Conservation (phyloP, 2,329 filamentous ascomycete genomes). For the Paecilomyces niveus region DNA sequence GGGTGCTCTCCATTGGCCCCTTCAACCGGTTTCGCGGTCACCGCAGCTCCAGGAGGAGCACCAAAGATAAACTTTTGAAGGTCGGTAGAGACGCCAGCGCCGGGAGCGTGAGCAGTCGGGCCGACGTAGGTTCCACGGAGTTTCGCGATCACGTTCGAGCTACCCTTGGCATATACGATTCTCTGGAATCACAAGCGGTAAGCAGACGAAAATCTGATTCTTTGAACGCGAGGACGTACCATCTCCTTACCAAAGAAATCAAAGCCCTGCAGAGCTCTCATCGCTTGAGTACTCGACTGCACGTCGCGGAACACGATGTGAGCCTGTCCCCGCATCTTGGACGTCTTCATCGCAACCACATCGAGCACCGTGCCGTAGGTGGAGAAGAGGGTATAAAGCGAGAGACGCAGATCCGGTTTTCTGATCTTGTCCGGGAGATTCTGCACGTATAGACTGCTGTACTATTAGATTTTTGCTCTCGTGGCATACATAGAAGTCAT, state of each 20-base stretch:
- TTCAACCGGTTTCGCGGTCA: slow-evolving; percentile 44
- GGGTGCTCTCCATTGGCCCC: slow-evolving; percentile 40
- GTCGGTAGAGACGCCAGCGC: slow-evolving; percentile 58
- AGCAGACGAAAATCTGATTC: slow-evolving; percentile 3
- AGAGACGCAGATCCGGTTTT: slow-evolving; percentile 78
- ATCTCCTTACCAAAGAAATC: slow-evolving; percentile 79
- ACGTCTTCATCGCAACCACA: slow-evolving; percentile 79
- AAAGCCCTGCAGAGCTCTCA: slow-evolving; percentile 80
- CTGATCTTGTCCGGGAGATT: slow-evolving; percentile 87
- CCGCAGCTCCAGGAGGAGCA: slow-evolving; percentile 42
- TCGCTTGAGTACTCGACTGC: slow-evolving; percentile 85
- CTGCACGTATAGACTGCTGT: slow-evolving; percentile 70
- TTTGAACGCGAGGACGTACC: slow-evolving; percentile 48
- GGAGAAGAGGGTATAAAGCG: slow-evolving; percentile 87
- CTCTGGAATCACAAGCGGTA: slow-evolving; percentile 47
- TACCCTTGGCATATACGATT: slow-evolving; percentile 84
- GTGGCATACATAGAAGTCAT: slow-evolving; percentile 5
- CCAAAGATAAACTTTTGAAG: slow-evolving; percentile 76
- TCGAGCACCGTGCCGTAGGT: slow-evolving; percentile 91
- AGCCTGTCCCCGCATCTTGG: slow-evolving; percentile 92
- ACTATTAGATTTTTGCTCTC: slow-evolving; percentile 13
- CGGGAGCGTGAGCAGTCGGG: slow-evolving; percentile 47
- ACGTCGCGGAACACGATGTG: slow-evolving; percentile 87
- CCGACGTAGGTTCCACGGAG: slow-evolving; percentile 84
- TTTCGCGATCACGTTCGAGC: slow-evolving; percentile 81